Base-by-base conservation (phyloP, 2,329 filamentous ascomycete genomes). In the Cladosporium colombiae region DNA sequence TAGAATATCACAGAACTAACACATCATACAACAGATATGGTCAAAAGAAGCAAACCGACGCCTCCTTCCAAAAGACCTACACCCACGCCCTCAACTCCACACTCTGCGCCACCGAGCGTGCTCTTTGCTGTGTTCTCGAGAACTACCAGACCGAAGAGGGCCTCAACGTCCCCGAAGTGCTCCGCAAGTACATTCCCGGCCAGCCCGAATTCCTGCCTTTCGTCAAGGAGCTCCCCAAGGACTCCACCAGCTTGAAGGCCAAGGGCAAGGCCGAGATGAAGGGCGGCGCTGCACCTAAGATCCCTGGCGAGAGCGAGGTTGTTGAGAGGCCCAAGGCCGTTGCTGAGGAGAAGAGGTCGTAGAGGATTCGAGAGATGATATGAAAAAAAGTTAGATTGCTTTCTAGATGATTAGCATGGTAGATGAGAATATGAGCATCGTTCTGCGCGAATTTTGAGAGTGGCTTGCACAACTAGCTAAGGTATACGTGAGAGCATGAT, bases 81-180 rank as follows among this genome's bases (percentile, higher is more conserved):
- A 93, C 96, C 44, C 95, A 99, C 80, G 92, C 91, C 49, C 83
- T 97, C 68, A 97, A 97, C 81, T 91, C 91, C 68, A 97, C 91
- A 23, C 84, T 97, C 46, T 94, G 91, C 78, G 94, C 94, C 21
- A 97, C 94, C 1, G 93, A 96, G 76, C 87, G 94, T 76, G 92
- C 94, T 0, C 84, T 98, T 59, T 98, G 95, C 85, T 97, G 94
- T 77, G 84, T 99, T 52, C 86, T 99, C 46, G 95, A 99, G 81
- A 99, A 98, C 81, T 98, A 94, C 80, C 95, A 99, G 83, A 95
- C 89, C 0, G 89, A 93, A 74, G 91, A 94, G 71, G 92, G 92
- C 69, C 84, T 96, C 72, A 85, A 86, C 65, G 89, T 97, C 37
- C 93, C 93, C 0, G 90, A 93, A 79, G 89, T 90, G 55, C 85